Evolutionary conservation across 495 filamentous ascomycete species (phyloP).

Genomic region (Penicillium cosmopolitanum): DNA sequence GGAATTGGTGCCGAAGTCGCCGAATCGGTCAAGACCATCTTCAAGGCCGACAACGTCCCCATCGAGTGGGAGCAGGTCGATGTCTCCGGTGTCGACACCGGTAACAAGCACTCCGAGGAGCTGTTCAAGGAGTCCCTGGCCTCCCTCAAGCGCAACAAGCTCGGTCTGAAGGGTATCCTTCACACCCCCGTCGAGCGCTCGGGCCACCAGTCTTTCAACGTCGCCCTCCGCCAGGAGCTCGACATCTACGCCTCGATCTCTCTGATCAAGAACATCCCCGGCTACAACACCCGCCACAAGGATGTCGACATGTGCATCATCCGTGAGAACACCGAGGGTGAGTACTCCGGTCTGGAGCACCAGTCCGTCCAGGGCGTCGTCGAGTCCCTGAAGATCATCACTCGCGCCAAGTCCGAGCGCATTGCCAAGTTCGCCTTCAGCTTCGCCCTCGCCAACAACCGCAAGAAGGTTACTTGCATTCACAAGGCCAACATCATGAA

Average conservation of each 20-base stretch:
- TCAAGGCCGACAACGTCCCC: constrained; percentile 99
- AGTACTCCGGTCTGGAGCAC: constrained; percentile 98
- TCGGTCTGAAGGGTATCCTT: constrained; percentile 94
- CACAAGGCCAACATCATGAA: constrained; percentile 99
- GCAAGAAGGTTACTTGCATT: constrained; percentile 98
- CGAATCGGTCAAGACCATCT: constrained; percentile 96
- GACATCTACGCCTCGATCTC: constrained; percentile 99
- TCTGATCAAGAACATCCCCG: constrained; percentile 98
- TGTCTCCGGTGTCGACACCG: constrained; percentile 87
- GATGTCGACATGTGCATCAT: constrained; percentile 98
- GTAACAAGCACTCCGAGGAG: constrained; percentile 87
- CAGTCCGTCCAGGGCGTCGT: constrained; percentile 96
- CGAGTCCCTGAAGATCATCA: constrained; percentile 99
- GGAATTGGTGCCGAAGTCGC: constrained; percentile 98
- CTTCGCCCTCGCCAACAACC: constrained; percentile 96
- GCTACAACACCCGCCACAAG: constrained; percentile 95
- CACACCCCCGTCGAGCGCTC: constrained; percentile 96
- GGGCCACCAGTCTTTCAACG: constrained; percentile 99
- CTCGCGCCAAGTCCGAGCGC: constrained; percentile 95
- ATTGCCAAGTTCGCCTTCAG: constrained; percentile 98
- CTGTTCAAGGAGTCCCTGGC: constrained; percentile 93
- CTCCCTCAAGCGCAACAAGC: constrained; percentile 96
- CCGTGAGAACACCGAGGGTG: constrained; percentile 99
- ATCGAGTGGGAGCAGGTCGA: constrained; percentile 99
- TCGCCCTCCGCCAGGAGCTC: constrained; percentile 96